A percentile compares a stretch with the other conserved stretches of the same genome.
phyloP scores from a whole-genome alignment of 2,329 filamentous ascomycete species.

The Clarireedia sp. region DNA sequence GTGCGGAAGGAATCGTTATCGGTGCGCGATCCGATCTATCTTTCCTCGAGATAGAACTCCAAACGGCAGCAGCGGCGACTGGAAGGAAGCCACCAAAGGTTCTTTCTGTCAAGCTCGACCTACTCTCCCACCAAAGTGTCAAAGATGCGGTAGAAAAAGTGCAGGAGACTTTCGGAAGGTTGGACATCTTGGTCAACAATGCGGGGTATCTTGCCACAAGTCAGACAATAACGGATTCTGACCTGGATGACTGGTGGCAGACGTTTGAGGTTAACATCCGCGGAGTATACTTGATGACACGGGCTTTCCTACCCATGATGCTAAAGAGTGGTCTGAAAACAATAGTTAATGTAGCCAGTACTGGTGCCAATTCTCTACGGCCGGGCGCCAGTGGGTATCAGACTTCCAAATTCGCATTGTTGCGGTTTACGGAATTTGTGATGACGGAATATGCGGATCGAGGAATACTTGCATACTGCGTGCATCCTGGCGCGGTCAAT shows the following conservation, averaged over 20 bases:
- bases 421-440: slow-evolving; percentile 42
- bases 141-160: slow-evolving; percentile 10
- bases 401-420: slow-evolving; percentile 41
- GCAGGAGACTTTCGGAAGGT: slow-evolving; percentile 15
- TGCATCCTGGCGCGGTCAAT: slow-evolving; percentile 35
- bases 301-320: slow-evolving; percentile 16
- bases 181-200: slow-evolving; percentile 25
- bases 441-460: slow-evolving; percentile 37
- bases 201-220: slow-evolving; percentile 15
- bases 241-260: slow-evolving; percentile 17
- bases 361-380: slow-evolving; percentile 33
- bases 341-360: slow-evolving; percentile 41
- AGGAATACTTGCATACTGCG: slow-evolving; percentile 34
- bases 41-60: slow-evolving; percentile 13
- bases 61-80: slow-evolving; percentile 14
- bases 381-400: slow-evolving; percentile 38
- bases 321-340: slow-evolving; percentile 32
- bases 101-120: slow-evolving; percentile 16
- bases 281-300: slow-evolving; percentile 17
- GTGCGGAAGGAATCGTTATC: slow-evolving; percentile 16
- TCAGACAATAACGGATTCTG: slow-evolving; percentile 10
- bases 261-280: slow-evolving; percentile 20
- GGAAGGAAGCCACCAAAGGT: slow-evolving; percentile 16
- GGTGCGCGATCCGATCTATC: slow-evolving; percentile 16
- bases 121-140: slow-evolving; percentile 12